Evolutionary conservation across 768 basidiomycete species (phyloP).

Genomic region (Termitomyces sp.): DNA sequence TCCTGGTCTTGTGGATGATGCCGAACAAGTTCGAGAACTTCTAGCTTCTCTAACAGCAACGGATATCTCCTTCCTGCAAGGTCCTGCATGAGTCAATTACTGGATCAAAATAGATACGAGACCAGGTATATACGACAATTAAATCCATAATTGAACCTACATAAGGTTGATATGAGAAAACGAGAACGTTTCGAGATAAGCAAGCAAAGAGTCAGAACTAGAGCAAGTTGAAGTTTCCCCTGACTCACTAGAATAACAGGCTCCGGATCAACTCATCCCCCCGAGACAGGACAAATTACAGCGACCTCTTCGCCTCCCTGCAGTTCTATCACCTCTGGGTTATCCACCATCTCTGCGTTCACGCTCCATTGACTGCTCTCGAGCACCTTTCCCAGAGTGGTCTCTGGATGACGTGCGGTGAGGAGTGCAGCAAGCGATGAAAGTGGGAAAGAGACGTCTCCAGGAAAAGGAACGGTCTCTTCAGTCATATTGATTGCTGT

Average conservation of each 20-base stretch:
- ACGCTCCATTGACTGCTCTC: slow-evolving; percentile 71
- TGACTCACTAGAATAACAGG: not conserved
- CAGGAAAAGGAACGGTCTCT: slow-evolving; percentile 47
- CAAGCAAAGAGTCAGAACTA: not conserved
- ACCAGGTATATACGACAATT: not conserved
- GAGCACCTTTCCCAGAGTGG: slow-evolving; percentile 47
- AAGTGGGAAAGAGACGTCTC: slow-evolving; percentile 36
- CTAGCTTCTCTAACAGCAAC: not conserved
- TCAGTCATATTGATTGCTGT: slow-evolving; percentile 57
- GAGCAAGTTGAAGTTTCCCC: not conserved
- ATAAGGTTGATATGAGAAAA: not conserved
- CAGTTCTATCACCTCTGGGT: slow-evolving; percentile 40
- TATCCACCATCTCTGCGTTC: slow-evolving; percentile 72
- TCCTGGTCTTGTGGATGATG: not conserved
- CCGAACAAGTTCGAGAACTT: not conserved
- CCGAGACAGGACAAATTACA: slow-evolving; percentile 78
- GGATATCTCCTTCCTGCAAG: not conserved
- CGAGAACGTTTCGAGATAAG: not conserved
- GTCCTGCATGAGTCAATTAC: not conserved
- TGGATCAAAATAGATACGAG: not conserved
- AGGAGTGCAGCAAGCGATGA: slow-evolving; percentile 46
- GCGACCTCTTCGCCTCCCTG: slow-evolving; percentile 74
- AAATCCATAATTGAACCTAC: not conserved
- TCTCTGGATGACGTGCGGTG: slow-evolving; percentile 46
- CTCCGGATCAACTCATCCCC: slow-evolving; percentile 42